These are phyloP conservation scores for Asclepias syriaca DNA, from an alignment of 257 asterid genomes.

Conservation along the genomic window DNA sequence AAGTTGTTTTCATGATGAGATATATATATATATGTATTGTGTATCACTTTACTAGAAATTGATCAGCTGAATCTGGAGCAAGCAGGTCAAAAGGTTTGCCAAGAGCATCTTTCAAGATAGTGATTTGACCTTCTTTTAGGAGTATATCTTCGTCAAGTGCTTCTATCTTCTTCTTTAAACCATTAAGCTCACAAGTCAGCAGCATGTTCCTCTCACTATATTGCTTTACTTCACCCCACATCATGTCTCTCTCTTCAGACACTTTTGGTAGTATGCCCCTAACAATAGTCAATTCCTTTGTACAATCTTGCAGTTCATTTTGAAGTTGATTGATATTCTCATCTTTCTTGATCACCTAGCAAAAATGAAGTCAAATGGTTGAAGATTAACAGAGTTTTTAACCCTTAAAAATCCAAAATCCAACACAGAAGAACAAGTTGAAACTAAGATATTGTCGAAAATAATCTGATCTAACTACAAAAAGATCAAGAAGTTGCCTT, in stretches of 20 bases:
- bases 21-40: not conserved
- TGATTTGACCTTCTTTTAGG: conserved; percentile 89
- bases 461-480: not conserved
- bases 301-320: conserved; percentile 69
- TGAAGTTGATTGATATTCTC: conserved; percentile 64
- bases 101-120: conserved; percentile 73
- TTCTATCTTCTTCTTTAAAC: conserved; percentile 78
- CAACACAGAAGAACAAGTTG: not conserved
- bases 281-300: conserved; percentile 56
- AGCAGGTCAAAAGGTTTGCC: conserved; percentile 76
- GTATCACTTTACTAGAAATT: conserved; percentile 47
- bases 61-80: conserved; percentile 47
- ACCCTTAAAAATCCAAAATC: not conserved
- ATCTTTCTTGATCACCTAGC: conserved; percentile 76
- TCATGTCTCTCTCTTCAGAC: conserved; percentile 74
- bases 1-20: conserved; percentile 4
- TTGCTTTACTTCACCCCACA: conserved; percentile 88
- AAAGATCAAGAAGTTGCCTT: not conserved
- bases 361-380: conserved; percentile 1
- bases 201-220: conserved; percentile 74
- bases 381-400: not conserved
- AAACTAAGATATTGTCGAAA: not conserved
- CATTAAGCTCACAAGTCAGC: conserved; percentile 52
- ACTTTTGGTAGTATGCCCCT: conserved; percentile 82
- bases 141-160: conserved; percentile 86